These are phyloP conservation scores for Entelexis sorbosivorans DNA, from an alignment of 1,139 yeast species.

Conservation along the genomic window DNA sequence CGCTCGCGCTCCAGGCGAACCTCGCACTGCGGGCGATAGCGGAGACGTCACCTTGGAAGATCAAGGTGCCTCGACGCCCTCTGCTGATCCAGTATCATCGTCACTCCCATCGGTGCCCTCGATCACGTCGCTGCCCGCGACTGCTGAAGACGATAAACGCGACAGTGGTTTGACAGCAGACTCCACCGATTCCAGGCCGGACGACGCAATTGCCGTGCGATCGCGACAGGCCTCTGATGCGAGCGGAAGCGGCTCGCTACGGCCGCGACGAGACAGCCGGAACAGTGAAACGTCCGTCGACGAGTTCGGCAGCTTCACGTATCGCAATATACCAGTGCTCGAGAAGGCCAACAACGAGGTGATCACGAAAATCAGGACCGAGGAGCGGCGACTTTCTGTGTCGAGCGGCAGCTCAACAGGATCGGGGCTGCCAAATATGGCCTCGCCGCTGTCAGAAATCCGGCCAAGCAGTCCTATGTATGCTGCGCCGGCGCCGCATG, in stretches of 20 bases:
- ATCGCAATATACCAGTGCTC: constrained; percentile 75
- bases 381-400: constrained; percentile 39
- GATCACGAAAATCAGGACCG: constrained; percentile 71
- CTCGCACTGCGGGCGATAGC: background rate
- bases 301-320: constrained; percentile 90
- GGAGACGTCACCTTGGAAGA: no score
- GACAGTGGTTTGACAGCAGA: background rate
- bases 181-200: background rate
- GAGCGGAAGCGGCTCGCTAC: background rate
- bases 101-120: constrained; percentile 3
- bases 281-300: constrained; percentile 45
- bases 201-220: background rate
- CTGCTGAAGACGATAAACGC: background rate
- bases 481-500: constrained; percentile 4
- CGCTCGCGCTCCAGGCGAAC: no score
- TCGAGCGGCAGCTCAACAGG: constrained; percentile 14
- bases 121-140: background rate
- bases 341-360: constrained; percentile 93
- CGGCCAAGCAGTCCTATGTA: constrained; percentile 8
- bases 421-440: constrained; percentile 12
- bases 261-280: constrained; percentile 13
- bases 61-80: no score
- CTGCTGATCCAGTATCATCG: background rate
- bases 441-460: background rate
- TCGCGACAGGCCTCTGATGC: background rate